phyloP scores from a whole-genome alignment of 2,329 filamentous ascomycete species.

The Diaporthe eres region DNA sequence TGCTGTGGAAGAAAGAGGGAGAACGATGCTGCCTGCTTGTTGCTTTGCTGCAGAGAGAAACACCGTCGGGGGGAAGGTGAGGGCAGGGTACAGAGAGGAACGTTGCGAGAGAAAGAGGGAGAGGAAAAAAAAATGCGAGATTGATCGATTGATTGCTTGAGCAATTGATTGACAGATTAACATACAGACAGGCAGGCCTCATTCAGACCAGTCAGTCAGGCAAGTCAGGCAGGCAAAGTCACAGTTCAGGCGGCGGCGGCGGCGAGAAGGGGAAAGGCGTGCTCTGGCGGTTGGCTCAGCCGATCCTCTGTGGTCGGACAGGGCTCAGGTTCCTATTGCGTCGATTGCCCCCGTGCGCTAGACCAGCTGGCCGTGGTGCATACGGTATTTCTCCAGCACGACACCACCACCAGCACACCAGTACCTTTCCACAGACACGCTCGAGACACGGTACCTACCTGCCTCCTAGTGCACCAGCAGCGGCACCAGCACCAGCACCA shows the following conservation, averaged over 20 bases:
- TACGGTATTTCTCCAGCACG: constrained; percentile 24
- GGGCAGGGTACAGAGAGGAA: neutral
- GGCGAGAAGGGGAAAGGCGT: constrained; percentile 34
- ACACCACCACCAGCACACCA: neutral
- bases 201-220: constrained; percentile 18
- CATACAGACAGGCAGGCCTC: constrained; percentile 9
- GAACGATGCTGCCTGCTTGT: constrained; percentile 31
- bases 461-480: neutral
- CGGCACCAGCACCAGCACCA: neutral
- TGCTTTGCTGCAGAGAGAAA: constrained; percentile 37
- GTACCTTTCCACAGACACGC: neutral
- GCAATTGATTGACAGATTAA: constrained; percentile 25
- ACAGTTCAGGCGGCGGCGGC: constrained; percentile 29
- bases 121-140: neutral
- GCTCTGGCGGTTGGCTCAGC: constrained; percentile 35
- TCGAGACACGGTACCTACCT: neutral
- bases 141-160: constrained; percentile 17
- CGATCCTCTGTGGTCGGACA: constrained; percentile 30
- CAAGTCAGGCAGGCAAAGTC: constrained; percentile 26
- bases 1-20: constrained; percentile 20
- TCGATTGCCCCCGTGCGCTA: constrained; percentile 32
- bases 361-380: neutral
- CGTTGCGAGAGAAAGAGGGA: no score
- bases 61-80: neutral
- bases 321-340: constrained; percentile 34